Base-by-base conservation (phyloP, 2,329 filamentous ascomycete genomes). In the Diplocarpon mali region DNA sequence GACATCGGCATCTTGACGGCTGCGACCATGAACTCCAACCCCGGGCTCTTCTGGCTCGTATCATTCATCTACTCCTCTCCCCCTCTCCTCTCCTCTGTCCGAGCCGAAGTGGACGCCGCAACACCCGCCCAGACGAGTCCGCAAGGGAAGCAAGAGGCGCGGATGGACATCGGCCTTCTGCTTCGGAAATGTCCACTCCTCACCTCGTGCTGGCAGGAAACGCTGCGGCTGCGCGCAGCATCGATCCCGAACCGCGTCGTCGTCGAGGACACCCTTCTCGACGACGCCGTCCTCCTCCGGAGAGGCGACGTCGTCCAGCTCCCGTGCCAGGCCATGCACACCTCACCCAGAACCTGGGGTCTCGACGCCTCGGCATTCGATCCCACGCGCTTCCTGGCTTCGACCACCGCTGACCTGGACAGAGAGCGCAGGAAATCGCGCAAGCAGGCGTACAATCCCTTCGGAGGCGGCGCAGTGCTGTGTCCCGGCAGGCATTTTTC, bases 131-230 rank as follows among this genome's bases (percentile, higher is more conserved):
- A 20, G 12, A 27, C 13, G 15, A 29, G 13, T 34, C 8, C 34
- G 17, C 28, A 47, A 14, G 27, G 46, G 29, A 49, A 2, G 10
- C 30, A 46, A 35, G 44, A 47, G 37, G 51, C 47, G 10, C 57
- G 53, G 1, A 56, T 73, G 12, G 58, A 68, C 13, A 60, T 66
- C 38, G 53, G 55, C 1, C 47, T 49, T 1, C 57, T 71, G 2
- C 60, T 64, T 12, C 53, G 60, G 1, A 46, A 55, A 6, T 66
- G 66, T 35, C 67, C 69, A 0, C 53, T 70, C 6, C 55, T 74
- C 9, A 57, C 66, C 6, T 66, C 66, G 35, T 61, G 62, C 29
- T 70, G 66, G 52, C 62, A 65, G 16, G 70, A 73, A 50, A 62
- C 62, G 0, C 55, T 71, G 45, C 65, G 70, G 3, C 43, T 70